phyloP scores from a whole-genome alignment of 805 yeast genomes.

The Novakomyces olei region DNA sequence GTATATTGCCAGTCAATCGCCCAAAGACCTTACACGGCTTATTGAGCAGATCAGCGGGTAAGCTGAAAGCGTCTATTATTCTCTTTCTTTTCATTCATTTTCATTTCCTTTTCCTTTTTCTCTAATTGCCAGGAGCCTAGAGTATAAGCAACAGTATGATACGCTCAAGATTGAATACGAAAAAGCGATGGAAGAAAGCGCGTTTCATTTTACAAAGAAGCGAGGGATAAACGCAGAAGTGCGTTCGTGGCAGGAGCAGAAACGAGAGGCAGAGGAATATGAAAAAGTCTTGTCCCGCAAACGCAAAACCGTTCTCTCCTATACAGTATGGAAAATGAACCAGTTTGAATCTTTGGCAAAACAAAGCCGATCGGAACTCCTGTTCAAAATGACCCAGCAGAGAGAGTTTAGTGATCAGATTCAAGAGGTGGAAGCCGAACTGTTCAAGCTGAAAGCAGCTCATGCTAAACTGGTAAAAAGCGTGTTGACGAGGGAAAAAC shows the following conservation, averaged over 20 bases:
- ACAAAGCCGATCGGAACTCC: no score
- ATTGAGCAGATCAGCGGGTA: constrained; percentile 64
- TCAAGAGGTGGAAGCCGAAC: constrained; percentile 5
- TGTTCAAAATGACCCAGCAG: no score
- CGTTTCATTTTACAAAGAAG: constrained; percentile 42
- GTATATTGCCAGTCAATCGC: constrained; percentile 69
- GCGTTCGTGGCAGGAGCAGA: constrained; percentile 55
- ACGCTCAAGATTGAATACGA: constrained; percentile 39
- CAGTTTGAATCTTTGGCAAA: no score
- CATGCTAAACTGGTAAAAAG: constrained; percentile 8
- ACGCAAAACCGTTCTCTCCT: constrained; percentile 19
- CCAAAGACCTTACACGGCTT: constrained; percentile 47
- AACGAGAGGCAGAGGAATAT: constrained; percentile 46
- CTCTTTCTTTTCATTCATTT: no score
- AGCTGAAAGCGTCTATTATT: no score
- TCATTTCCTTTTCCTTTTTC: no score
- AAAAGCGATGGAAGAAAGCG: constrained; percentile 38
- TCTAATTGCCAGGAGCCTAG: no score
- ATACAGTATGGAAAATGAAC: constrained; percentile 41
- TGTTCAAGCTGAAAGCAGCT: constrained; percentile 7
- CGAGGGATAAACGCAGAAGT: constrained; percentile 52
- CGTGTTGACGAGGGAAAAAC: constrained; percentile 16
- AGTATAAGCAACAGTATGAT: constrained; percentile 45
- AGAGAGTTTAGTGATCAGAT: constrained; percentile 5
- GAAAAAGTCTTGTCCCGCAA: constrained; percentile 21